Evolutionary conservation across 2,329 filamentous ascomycete genomes (phyloP), one percentile per base, ranked within the genome.

Genomic region (Fusarium nodosum): DNA sequence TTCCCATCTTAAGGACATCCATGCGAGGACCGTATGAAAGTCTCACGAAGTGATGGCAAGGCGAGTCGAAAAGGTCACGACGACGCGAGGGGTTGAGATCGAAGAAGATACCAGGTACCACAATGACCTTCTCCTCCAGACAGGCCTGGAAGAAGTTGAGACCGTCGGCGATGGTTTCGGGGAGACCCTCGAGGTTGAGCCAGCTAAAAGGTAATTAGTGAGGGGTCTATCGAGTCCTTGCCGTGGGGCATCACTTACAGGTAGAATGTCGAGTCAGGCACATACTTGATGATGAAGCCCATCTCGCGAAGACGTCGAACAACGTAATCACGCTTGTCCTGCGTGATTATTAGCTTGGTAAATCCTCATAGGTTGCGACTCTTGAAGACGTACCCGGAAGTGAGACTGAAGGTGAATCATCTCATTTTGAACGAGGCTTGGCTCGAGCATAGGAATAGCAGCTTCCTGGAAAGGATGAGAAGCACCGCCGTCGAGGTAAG

Each of bases 21-120:
- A 95, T 91, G 75, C 87, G 90, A 5, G 93, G 93, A 1, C 93
- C 93, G 77, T 96, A 97, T 58, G 91, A 93, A 74, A 97, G 87
- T 54, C 93, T 87, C 30, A 97, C 92, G 78, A 95, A 97, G 82
- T 96, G 91, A 81, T 98, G 95, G 81, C 95, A 97, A 63, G 95
- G 95, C 72, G 89, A 93, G 82, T 98, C 95, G 72, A 98, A 98
- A 72, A 98, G 81, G 79, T 98, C 95, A 78, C 95, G 87, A 70
- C 95, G 87, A 79, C 93, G 91, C 36, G 92, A 91, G 6, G 95
- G 95, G 83, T 98, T 98, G 69, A 98, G 82, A 76, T 98, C 95
- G 79, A 98, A 98, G 87, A 98, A 98, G 80, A 98, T 98, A 64
- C 95, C 95, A 0, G 95, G 95, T 7, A 98, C 95, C 20, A 97